A percentile compares a stretch with the other conserved stretches of the same genome.
phyloP scores from a whole-genome alignment of 768 basidiomycete genomes.

The Cystoderma amianthinum region DNA sequence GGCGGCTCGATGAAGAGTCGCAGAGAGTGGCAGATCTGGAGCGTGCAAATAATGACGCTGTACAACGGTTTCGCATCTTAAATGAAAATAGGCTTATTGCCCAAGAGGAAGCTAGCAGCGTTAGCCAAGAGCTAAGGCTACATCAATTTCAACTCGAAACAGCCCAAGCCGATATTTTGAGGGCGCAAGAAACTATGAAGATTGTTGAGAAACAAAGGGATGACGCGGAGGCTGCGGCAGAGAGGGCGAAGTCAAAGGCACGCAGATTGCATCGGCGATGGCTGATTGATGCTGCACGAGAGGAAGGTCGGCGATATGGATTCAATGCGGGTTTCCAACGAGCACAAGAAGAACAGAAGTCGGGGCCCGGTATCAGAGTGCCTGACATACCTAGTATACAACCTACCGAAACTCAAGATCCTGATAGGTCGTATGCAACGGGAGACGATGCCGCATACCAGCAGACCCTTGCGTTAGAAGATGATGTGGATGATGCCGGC shows the following conservation, averaged over 20 bases:
- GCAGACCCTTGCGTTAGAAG: not conserved
- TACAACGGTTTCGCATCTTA: slow-evolving; percentile 23
- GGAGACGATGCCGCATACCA: not conserved
- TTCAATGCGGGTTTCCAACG: slow-evolving; percentile 41
- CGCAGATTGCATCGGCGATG: slow-evolving; percentile 44
- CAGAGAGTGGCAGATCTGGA: slow-evolving; percentile 26
- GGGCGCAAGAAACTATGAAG: slow-evolving; percentile 42
- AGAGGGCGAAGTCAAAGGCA: slow-evolving; percentile 42
- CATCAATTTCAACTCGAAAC: slow-evolving; percentile 31
- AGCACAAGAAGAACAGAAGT: slow-evolving; percentile 22
- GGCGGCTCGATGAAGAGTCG: slow-evolving; percentile 26
- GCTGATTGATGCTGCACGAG: slow-evolving; percentile 43
- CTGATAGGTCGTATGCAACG: slow-evolving; percentile 1
- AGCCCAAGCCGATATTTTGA: slow-evolving; percentile 42
- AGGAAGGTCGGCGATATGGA: slow-evolving; percentile 49
- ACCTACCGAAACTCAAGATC: not conserved
- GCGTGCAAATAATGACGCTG: slow-evolving; percentile 21
- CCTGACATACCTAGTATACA: not conserved
- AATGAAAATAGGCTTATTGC: slow-evolving; percentile 28
- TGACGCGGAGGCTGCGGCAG: slow-evolving; percentile 50
- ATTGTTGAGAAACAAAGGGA: slow-evolving; percentile 44
- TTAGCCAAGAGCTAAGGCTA: slow-evolving; percentile 26
- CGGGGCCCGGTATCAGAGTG: slow-evolving; percentile 5
- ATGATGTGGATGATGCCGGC: not conserved
- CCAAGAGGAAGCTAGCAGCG: slow-evolving; percentile 27